Evolutionary conservation across 352 stramenopile genomes (phyloP).

Genomic region (Globisporangium splendens): DNA sequence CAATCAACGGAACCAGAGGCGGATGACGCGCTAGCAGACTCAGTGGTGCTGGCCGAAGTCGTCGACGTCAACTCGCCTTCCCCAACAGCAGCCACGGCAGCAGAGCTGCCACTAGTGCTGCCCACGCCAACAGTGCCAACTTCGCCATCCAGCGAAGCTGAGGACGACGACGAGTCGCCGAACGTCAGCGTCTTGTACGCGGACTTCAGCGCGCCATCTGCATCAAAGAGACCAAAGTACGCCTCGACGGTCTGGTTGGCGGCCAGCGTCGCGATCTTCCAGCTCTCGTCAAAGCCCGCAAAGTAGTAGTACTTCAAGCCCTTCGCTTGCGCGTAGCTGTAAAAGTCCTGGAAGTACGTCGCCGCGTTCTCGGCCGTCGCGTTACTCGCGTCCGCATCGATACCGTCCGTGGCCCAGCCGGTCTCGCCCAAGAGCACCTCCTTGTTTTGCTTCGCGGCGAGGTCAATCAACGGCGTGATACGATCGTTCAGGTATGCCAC

Average conservation of each 20-base stretch:
- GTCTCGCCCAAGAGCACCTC: conserved; percentile 64
- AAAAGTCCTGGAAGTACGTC: conserved; percentile 61
- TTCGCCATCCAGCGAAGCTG: not conserved
- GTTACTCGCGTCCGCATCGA: conserved; percentile 28
- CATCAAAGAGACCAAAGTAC: conserved; percentile 64
- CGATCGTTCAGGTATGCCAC: conserved; percentile 36
- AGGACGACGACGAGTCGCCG: conserved; percentile 10
- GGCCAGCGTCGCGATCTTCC: conserved; percentile 46
- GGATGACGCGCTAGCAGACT: too few relatives aligned
- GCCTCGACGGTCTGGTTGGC: conserved; percentile 62
- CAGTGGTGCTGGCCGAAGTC: too few relatives aligned
- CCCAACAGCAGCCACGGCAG: too few relatives aligned
- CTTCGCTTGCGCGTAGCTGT: conserved; percentile 29
- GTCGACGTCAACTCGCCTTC: too few relatives aligned
- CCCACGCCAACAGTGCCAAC: not conserved
- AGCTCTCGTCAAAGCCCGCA: conserved; percentile 56
- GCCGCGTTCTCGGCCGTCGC: conserved; percentile 40
- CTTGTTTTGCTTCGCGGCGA: conserved; percentile 29
- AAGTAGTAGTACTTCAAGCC: conserved; percentile 71
- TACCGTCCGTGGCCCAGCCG: conserved; percentile 50
- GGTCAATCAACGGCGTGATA: conserved; percentile 25
- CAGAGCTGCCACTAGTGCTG: too few relatives aligned
- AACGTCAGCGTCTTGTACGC: conserved; percentile 32
- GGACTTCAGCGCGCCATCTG: conserved; percentile 46
- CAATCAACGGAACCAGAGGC: too few relatives aligned